A percentile compares a stretch with the other conserved stretches of the same genome.
Conservation (phyloP, 371 early-diverging fungal genomes). For the Entomophthora muscae region DNA sequence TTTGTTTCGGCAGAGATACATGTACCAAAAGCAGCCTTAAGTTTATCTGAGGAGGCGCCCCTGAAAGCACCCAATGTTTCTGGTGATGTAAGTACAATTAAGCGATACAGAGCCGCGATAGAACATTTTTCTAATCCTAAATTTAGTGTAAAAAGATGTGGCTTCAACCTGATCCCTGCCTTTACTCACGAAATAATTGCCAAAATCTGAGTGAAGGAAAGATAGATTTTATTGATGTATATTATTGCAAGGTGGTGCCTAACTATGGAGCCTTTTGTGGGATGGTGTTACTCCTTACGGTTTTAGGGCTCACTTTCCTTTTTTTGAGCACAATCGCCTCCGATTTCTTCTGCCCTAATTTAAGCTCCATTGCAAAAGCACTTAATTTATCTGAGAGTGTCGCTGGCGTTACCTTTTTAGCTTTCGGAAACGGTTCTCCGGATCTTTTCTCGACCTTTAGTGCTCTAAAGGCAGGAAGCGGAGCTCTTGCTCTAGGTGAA, state of each 20-base stretch:
- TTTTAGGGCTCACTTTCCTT: conserved; percentile 37
- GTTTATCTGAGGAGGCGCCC: no score
- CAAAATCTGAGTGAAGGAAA: conserved; percentile 29
- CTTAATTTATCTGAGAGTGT: conserved; percentile 33
- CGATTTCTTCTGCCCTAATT: conserved; percentile 54
- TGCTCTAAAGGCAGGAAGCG: conserved; percentile 50
- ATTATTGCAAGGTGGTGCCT: conserved; percentile 32
- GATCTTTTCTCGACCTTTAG: conserved; percentile 65
- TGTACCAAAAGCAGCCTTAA: no score
- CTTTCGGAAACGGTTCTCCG: conserved; percentile 78
- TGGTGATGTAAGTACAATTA: no score
- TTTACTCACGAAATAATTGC: conserved; percentile 30
- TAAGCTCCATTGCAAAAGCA: conserved; percentile 40
- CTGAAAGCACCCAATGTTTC: no score
- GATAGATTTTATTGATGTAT: conserved; percentile 36
- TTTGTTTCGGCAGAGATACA: no score
- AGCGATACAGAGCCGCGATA: no score
- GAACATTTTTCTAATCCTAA: no score
- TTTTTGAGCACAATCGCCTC: conserved; percentile 52
- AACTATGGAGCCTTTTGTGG: background rate
- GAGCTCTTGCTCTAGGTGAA: conserved; percentile 62
- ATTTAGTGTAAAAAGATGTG: conserved; percentile 36
- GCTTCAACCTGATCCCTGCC: conserved; percentile 28
- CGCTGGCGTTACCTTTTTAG: conserved; percentile 74
- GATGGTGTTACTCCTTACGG: background rate